Percentiles rank a stretch among this genome's conserved stretches.
phyloP scores from a whole-genome alignment of 371 early-diverging fungal genomes.

The Mucor indicus region DNA sequence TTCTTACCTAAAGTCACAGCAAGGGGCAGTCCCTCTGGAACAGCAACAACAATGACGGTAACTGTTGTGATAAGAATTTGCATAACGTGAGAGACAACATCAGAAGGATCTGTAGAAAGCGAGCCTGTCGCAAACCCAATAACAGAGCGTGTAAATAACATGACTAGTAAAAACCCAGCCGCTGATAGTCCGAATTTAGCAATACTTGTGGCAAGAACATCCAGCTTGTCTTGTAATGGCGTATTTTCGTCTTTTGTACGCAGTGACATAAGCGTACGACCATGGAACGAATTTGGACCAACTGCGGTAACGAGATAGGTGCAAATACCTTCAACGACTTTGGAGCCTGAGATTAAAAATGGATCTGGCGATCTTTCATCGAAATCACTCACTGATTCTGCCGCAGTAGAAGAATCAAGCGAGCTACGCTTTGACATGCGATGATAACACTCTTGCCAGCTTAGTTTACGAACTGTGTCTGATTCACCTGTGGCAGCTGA shows the following conservation, averaged over 20 bases:
- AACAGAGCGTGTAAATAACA: conserved; percentile 58
- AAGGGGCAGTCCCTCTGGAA: conserved; percentile 80
- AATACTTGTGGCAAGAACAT: conserved; percentile 62
- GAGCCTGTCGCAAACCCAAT: conserved; percentile 17
- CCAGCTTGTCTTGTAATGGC: conserved; percentile 69
- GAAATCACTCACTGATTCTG: background rate
- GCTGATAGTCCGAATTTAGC: conserved; percentile 66
- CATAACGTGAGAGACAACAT: conserved; percentile 47
- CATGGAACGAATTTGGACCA: conserved; percentile 71
- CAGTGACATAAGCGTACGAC: conserved; percentile 73
- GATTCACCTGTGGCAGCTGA: conserved; percentile 91
- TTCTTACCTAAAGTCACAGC: conserved; percentile 67
- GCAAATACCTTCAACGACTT: conserved; percentile 78
- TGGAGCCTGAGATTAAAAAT: conserved; percentile 73
- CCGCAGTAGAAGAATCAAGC: background rate
- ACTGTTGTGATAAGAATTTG: conserved; percentile 67
- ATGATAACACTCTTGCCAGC: conserved; percentile 27
- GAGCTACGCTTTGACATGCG: background rate
- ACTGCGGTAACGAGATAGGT: conserved; percentile 67
- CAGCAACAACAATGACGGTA: conserved; percentile 76
- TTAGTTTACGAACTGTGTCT: conserved; percentile 62
- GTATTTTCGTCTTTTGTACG: conserved; percentile 58
- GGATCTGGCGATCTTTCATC: conserved; percentile 38
- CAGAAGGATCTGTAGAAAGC: conserved; percentile 18
- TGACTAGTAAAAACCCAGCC: conserved; percentile 57